These are phyloP conservation scores for Hypoxylon sp. DNA, from an alignment of 2,329 filamentous ascomycete genomes.

Conservation along the genomic window DNA sequence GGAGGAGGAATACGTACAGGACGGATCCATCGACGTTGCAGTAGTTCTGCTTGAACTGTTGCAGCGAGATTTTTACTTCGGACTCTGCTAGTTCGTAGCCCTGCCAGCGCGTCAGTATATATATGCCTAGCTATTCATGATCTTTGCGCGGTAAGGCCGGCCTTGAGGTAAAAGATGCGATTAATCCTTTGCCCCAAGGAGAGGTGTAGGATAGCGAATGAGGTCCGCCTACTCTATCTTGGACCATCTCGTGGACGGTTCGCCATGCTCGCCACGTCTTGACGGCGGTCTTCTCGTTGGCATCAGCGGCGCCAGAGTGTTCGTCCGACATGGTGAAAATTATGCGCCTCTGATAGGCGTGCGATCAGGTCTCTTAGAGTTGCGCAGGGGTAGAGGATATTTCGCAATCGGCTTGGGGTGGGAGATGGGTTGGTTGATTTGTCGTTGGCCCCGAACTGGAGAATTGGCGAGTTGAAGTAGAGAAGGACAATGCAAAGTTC, in stretches of 20 bases:
- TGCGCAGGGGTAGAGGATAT: background rate
- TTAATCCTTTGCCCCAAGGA: background rate
- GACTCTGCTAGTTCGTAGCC: constrained; percentile 93
- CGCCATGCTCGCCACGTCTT: constrained; percentile 94
- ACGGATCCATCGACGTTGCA: constrained; percentile 78
- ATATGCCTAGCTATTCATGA: constrained; percentile 23
- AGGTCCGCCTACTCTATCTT: constrained; percentile 78
- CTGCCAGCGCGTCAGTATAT: constrained; percentile 61
- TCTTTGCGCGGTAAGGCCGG: background rate
- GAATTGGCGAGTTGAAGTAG: constrained; percentile 21
- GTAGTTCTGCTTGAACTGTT: constrained; percentile 82
- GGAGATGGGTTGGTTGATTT: constrained; percentile 2
- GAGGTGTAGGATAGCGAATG: background rate
- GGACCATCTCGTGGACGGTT: constrained; percentile 95
- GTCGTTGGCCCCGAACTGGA: constrained; percentile 11
- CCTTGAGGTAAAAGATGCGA: constrained; percentile 19
- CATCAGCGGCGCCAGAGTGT: constrained; percentile 48
- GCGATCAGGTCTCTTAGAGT: background rate
- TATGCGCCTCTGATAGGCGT: constrained; percentile 7
- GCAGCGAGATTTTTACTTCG: constrained; percentile 86
- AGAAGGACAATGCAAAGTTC: constrained; percentile 37
- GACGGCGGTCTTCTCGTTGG: constrained; percentile 66
- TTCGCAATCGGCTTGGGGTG: constrained; percentile 8
- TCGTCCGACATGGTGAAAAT: constrained; percentile 59
- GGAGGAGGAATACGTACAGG: constrained; percentile 69